phyloP scores from a whole-genome alignment of 768 basidiomycete genomes.

The Pleurotus pulmonarius region DNA sequence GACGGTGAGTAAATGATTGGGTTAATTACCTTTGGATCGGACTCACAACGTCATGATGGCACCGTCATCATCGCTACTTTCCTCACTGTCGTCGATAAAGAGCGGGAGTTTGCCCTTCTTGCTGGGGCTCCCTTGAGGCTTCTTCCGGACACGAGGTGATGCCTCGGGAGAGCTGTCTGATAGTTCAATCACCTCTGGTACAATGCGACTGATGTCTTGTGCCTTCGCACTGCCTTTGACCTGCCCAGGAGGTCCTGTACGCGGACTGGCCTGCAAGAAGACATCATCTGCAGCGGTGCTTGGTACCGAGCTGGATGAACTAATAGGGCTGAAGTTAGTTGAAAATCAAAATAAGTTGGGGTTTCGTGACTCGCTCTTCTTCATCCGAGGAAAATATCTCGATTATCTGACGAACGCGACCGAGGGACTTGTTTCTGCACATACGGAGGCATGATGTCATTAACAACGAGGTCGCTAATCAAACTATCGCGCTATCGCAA shows the following conservation, averaged over 20 bases:
- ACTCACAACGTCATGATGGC: constrained; percentile 37
- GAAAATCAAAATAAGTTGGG: too few relatives aligned
- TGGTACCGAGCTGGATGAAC: too few relatives aligned
- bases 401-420: not conserved
- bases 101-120: constrained; percentile 14
- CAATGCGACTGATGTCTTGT: too few relatives aligned
- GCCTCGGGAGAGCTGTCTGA: constrained; percentile 20
- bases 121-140: not conserved
- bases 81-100: constrained; percentile 26
- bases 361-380: not conserved
- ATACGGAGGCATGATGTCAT: too few relatives aligned
- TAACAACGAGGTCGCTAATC: too few relatives aligned
- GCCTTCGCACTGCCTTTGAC: too few relatives aligned
- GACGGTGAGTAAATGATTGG: not conserved
- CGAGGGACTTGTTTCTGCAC: too few relatives aligned
- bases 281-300: not conserved
- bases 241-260: not conserved
- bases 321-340: too few relatives aligned
- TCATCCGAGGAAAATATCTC: constrained; percentile 3
- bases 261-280: not conserved
- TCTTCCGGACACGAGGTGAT: constrained; percentile 5
- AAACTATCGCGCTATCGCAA: too few relatives aligned
- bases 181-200: constrained; percentile 22
- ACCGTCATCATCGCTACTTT: constrained; percentile 24
- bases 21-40: not conserved